Evolutionary conservation across 768 basidiomycete genomes (phyloP), one percentile per base, ranked within the genome.

Genomic region (Mycena amicta): DNA sequence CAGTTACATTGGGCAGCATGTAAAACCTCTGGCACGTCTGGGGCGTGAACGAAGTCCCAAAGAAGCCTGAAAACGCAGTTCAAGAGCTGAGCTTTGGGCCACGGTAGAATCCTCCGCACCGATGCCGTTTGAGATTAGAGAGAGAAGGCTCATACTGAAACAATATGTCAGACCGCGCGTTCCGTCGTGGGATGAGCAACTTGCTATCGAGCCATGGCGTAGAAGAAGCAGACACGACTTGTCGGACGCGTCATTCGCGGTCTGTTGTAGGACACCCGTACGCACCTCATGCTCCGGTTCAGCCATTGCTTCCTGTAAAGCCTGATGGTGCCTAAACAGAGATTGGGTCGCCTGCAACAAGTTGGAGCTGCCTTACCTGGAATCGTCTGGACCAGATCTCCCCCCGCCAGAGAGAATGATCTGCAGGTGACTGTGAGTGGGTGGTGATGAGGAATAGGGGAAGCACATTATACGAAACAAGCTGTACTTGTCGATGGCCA

Each of bases 401-500:
- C 53, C 3, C 40, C 59, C 2, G 59, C 59, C 5, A 60, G 4
- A 20, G 59, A 26, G 27, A 60, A 55, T 3, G 59, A 60, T 20
- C 57, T 59, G 47, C 47, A 29, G 13, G 18, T 20, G 23, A 18
- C n/a, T n/a, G 20, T 45, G 12, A 23, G 12, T 45, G 8, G 22
- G 22, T 23, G 15, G 15, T 23, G 8, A 45, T 15, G 15, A 15
- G 22, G 20, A 15, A 45, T 23, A 8, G 51, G 22, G n/a, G n/a
- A 22, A 20, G 40, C 18, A 60, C 54, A 62, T 58, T 50, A 62
- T 47, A 15, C 61, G 56, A 50, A 62, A 62, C n/a, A 62, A 15
- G 20, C 31, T 55, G 43, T 39, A 54, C 28, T 41, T 57, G 56
- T 57, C 56, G 2, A 62, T 39, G 6, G 53, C 5, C 61, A 62